A percentile compares a stretch with the other conserved stretches of the same genome.
phyloP scores from a whole-genome alignment of 202 grass and related monocot genomes.

The Tripidium arundinaceum region DNA sequence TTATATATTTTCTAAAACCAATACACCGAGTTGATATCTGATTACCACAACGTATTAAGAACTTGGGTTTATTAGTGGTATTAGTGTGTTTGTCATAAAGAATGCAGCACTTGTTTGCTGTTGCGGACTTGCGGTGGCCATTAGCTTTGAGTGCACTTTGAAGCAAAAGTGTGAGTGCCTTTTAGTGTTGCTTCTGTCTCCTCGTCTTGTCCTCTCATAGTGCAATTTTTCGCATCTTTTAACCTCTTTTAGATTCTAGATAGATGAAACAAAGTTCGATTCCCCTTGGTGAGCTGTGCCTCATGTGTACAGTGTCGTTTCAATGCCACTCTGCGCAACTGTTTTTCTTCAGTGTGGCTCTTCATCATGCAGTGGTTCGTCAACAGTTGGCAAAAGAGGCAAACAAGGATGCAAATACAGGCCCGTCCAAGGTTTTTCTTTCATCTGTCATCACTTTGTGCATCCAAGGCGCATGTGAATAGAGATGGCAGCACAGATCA shows the following conservation, averaged over 20 bases:
- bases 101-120: not conserved
- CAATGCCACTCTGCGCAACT: not conserved
- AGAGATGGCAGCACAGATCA: not conserved
- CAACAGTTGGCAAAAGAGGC: conserved; percentile 10
- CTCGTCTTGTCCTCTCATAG: conserved; percentile 22
- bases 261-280: conserved; percentile 23
- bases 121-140: not conserved
- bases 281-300: conserved; percentile 13
- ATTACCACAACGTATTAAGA: not conserved
- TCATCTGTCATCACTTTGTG: not conserved
- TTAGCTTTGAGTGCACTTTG: conserved; percentile 4
- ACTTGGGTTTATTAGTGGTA: not conserved
- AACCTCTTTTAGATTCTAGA: conserved; percentile 20
- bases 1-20: not conserved
- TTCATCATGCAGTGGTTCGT: conserved; percentile 7
- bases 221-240: conserved; percentile 3
- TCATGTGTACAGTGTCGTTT: conserved; percentile 1
- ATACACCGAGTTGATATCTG: no score
- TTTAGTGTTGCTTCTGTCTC: conserved; percentile 13
- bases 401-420: conserved; percentile 7
- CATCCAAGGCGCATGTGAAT: not conserved
- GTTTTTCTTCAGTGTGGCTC: not conserved
- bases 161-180: conserved; percentile 16
- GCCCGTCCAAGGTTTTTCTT: conserved; percentile 12
- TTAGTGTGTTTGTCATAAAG: not conserved